These are phyloP conservation scores for Yarrowia divulgata DNA, from an alignment of 805 yeast genomes.

Conservation along the genomic window DNA sequence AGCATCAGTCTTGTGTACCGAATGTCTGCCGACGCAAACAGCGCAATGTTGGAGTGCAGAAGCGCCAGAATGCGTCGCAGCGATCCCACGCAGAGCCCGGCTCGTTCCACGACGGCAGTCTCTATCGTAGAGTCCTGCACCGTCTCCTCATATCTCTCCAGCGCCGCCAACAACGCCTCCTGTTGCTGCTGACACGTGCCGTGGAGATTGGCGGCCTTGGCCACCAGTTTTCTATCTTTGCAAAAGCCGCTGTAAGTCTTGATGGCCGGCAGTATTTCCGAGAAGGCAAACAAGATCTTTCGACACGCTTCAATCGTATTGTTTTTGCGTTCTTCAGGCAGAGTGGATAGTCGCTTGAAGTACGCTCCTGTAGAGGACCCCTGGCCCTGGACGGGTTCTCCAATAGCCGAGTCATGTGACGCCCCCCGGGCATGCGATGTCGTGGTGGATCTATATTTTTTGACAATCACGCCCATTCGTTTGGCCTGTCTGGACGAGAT, in stretches of 20 bases:
- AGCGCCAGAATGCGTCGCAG: slow-evolving; percentile 19
- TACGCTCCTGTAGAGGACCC: slow-evolving; percentile 54
- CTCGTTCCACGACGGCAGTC: slow-evolving; percentile 22
- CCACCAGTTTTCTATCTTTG: slow-evolving; percentile 51
- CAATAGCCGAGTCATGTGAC: slow-evolving; percentile 39
- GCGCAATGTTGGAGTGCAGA: slow-evolving; percentile 7
- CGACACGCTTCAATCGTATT: slow-evolving; percentile 58
- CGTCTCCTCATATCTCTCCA: slow-evolving; percentile 52
- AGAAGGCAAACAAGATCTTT: slow-evolving; percentile 66
- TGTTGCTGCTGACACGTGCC: slow-evolving; percentile 41
- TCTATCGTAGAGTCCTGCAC: slow-evolving; percentile 27
- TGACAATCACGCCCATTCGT: slow-evolving; percentile 76
- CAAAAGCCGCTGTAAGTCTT: slow-evolving; percentile 66
- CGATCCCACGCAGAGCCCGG: slow-evolving; percentile 48
- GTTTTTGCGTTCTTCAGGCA: slow-evolving; percentile 58
- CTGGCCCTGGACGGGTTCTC: slow-evolving; percentile 21
- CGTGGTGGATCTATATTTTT: slow-evolving; percentile 46
- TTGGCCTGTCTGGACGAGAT: slow-evolving; percentile 70
- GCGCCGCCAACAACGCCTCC: slow-evolving; percentile 58
- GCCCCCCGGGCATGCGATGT: slow-evolving; percentile 22
- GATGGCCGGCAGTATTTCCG: slow-evolving; percentile 68
- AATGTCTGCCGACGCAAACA: slow-evolving; percentile 54
- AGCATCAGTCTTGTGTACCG: slow-evolving; percentile 70
- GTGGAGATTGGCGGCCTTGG: slow-evolving; percentile 34
- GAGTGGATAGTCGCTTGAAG: slow-evolving; percentile 67